Percentiles rank a stretch among this genome's conserved stretches.
Evolutionary conservation across 179 eudicot species (phyloP).

Genomic region (Drosera spatulata): DNA sequence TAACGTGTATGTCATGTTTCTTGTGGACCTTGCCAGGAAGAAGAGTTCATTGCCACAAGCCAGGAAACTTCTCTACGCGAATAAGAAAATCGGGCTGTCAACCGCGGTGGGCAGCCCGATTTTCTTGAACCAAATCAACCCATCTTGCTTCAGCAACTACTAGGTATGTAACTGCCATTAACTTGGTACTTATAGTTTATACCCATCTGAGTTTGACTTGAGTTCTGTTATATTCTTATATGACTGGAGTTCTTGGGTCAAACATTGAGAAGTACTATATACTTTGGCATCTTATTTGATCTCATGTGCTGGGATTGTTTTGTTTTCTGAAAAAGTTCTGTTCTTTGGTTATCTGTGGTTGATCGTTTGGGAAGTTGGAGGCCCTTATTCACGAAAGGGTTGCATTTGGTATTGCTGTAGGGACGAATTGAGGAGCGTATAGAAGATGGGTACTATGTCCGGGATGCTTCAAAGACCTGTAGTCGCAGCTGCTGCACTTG

Average conservation of each 20-base stretch:
- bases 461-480: slow-evolving; percentile 72
- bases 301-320: too few species aligned
- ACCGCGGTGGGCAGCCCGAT: not conserved
- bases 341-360: not conserved
- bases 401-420: slow-evolving; percentile 15
- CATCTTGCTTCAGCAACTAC: not conserved
- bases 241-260: too few species aligned
- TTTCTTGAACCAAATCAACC: not conserved
- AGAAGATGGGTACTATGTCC: slow-evolving; percentile 49
- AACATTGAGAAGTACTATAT: too few species aligned
- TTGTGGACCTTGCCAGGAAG: not conserved
- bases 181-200: not conserved
- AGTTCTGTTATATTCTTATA: not conserved
- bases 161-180: not conserved
- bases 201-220: not conserved
- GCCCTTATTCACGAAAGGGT: not conserved
- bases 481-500: slow-evolving; percentile 72
- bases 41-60: not conserved
- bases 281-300: too few species aligned
- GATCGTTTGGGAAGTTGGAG: not conserved
- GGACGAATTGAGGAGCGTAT: slow-evolving; percentile 23
- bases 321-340: too few species aligned
- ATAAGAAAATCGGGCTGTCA: slow-evolving; percentile 1
- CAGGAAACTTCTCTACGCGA: not conserved
- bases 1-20: not conserved